phyloP scores from a whole-genome alignment of 352 stramenopile genomes.

The Pythium myriotylum region DNA sequence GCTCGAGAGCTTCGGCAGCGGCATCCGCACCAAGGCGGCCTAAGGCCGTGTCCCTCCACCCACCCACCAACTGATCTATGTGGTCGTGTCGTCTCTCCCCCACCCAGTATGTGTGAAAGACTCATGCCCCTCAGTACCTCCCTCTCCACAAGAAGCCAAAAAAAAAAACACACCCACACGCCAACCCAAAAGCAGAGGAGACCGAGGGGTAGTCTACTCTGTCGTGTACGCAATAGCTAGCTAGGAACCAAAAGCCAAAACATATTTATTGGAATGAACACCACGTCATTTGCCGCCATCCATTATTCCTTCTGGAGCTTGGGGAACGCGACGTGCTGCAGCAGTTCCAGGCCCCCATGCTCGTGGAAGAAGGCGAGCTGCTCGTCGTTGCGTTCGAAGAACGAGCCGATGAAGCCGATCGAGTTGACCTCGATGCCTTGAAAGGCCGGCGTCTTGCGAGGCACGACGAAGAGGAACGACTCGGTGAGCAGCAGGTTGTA shows the following conservation, averaged over 20 bases:
- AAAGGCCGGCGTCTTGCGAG: conserved; percentile 50
- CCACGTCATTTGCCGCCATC: conserved; percentile 3
- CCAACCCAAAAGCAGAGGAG: conserved; percentile 10
- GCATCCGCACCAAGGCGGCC: conserved; percentile 49
- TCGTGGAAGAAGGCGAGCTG: conserved; percentile 58
- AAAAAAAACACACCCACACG: conserved; percentile 6
- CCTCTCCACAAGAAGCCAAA: conserved; percentile 1
- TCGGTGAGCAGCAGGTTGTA: conserved; percentile 82
- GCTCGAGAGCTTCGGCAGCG: conserved; percentile 73
- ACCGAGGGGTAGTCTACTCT: conserved; percentile 28
- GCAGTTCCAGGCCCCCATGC: conserved; percentile 58
- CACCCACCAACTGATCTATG: neutral
- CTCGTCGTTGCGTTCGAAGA: conserved; percentile 67
- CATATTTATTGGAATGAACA: conserved; percentile 30
- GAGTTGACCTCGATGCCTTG: conserved; percentile 84
- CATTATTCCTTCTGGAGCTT: conserved; percentile 8
- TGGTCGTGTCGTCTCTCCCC: conserved; percentile 1
- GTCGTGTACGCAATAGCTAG: conserved; percentile 23
- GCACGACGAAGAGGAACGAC: conserved; percentile 75
- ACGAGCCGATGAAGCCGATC: conserved; percentile 83
- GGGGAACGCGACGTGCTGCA: conserved; percentile 69
- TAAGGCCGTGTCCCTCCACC: conserved; percentile 1
- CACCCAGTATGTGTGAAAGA: too few relatives aligned
- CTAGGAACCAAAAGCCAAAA: conserved; percentile 10
- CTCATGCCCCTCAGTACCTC: conserved; percentile 3